Evolutionary conservation across 768 basidiomycete genomes (phyloP).

Genomic region (Rhodotorula kratochvilovae): DNA sequence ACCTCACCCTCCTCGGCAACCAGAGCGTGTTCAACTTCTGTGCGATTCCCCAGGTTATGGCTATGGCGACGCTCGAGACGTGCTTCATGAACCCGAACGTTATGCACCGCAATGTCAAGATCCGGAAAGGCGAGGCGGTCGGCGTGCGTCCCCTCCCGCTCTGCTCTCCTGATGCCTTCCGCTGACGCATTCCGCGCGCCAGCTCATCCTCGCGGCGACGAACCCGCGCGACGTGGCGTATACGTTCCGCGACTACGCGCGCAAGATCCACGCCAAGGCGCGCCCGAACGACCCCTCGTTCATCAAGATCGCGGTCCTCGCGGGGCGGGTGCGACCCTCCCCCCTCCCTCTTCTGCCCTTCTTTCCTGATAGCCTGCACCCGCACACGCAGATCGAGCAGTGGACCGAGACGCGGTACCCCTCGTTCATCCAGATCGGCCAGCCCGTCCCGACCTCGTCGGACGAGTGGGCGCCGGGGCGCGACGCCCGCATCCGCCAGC

Average conservation of each 20-base stretch:
- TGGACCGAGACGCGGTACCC: constrained; percentile 94
- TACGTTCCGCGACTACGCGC: constrained; percentile 76
- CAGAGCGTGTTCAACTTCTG: constrained; percentile 94
- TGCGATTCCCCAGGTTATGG: constrained; percentile 90
- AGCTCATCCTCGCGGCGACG: constrained; percentile 88
- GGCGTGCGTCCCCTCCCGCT: constrained; percentile 53
- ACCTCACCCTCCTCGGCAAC: constrained; percentile 76
- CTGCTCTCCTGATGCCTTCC: not conserved
- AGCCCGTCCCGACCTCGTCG: constrained; percentile 16
- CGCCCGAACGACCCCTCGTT: constrained; percentile 78
- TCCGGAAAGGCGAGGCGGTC: constrained; percentile 85
- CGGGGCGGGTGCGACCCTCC: constrained; percentile 62
- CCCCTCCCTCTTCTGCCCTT: not conserved
- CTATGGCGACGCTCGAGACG: constrained; percentile 82
- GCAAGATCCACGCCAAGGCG: constrained; percentile 76
- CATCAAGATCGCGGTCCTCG: constrained; percentile 73
- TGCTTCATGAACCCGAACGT: constrained; percentile 91
- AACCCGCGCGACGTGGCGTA: constrained; percentile 86
- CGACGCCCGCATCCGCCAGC: constrained; percentile 38
- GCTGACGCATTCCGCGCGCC: no score
- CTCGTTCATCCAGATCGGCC: constrained; percentile 61
- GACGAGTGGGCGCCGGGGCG: constrained; percentile 27
- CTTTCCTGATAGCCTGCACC: not conserved
- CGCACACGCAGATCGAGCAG: constrained; percentile 67
- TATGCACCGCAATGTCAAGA: constrained; percentile 86